Conservation (phyloP, 768 basidiomycete genomes). For the Mycena albidolilacea region DNA sequence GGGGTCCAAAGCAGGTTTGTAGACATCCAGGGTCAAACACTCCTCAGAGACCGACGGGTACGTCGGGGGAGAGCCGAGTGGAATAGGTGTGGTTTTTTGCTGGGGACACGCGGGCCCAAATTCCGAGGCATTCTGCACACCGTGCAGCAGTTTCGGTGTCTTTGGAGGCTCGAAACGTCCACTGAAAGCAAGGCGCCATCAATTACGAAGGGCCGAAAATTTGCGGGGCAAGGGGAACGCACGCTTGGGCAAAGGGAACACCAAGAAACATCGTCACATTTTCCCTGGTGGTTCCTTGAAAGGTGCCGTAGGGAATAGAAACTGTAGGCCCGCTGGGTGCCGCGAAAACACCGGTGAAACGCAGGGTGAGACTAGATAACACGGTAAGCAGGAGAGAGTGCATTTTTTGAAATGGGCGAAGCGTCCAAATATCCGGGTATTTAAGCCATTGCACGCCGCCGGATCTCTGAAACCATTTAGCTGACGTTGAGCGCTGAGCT, state of each 20-base stretch:
- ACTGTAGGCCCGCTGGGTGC: background rate
- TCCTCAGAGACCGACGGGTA: background rate
- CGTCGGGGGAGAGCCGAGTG: no score
- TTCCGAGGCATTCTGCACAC: background rate
- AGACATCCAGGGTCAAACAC: constrained; percentile 57
- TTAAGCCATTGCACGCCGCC: no score
- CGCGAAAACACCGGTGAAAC: background rate
- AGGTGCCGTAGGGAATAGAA: constrained; percentile 9
- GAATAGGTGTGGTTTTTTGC: background rate
- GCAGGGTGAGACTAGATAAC: no score
- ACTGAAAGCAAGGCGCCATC: background rate
- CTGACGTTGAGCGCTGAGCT: no score
- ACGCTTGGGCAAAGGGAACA: constrained; percentile 19
- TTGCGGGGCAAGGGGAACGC: background rate
- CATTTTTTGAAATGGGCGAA: no score
- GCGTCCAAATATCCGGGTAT: no score
- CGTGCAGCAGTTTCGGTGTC: background rate
- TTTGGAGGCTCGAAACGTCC: constrained; percentile 10
- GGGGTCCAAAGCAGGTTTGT: constrained; percentile 44
- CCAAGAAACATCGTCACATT: constrained; percentile 17
- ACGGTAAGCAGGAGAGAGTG: no score
- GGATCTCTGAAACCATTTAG: no score
- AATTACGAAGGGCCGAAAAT: background rate
- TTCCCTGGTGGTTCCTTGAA: constrained; percentile 11
- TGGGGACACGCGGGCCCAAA: constrained; percentile 8